Base-by-base conservation (phyloP, 163 green algal species). In the Chlorella variabilis region DNA sequence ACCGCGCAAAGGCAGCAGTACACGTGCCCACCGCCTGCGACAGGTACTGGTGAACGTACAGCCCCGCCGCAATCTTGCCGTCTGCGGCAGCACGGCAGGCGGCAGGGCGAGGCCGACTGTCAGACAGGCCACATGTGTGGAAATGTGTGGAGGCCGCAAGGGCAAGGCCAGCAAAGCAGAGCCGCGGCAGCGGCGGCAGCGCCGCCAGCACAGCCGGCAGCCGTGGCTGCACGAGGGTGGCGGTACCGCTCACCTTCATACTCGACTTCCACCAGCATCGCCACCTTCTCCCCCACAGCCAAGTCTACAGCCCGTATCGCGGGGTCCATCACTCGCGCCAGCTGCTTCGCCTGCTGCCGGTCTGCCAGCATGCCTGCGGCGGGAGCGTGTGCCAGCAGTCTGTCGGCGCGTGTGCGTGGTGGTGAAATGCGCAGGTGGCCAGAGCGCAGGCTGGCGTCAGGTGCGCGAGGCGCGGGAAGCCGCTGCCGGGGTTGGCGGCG, bases 261-360 rank as follows among this genome's bases (percentile, higher is more conserved):
- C 73, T 96, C 91, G 54, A 96, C 88, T 79, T 98, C 95, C 29
- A 99, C 87, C 42, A 92, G 86, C 95, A 99, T 98, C 1, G 91
- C 91, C 76, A 97, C 91, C 41, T 90, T 87, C 87, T 98, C 95
- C 8, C 96, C 96, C 27, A 94, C 89, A 25, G 94, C 70, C 20
- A 81, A 84, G 79, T 98, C 95, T 63, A 96, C 90, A 0, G 87
- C 68, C 2, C 90, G 82, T 41, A 98, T 93, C 31, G 94, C 76
- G 0, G 95, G 95, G 51, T 94, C 88, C 17, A 87, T 77, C 59
- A 94, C 36, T 18, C 69, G 81, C 13, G 88, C 91, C n/a, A 97
- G 78, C 34, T 33, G 41, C 70, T 81, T 83, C 3, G 91, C 86
- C 67, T 36, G 42, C 69, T 73, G 36, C 13, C 87, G 77, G 78